These are phyloP conservation scores for Thalassiosira hispida DNA, from an alignment of 352 stramenopile species.

Conservation along the genomic window DNA sequence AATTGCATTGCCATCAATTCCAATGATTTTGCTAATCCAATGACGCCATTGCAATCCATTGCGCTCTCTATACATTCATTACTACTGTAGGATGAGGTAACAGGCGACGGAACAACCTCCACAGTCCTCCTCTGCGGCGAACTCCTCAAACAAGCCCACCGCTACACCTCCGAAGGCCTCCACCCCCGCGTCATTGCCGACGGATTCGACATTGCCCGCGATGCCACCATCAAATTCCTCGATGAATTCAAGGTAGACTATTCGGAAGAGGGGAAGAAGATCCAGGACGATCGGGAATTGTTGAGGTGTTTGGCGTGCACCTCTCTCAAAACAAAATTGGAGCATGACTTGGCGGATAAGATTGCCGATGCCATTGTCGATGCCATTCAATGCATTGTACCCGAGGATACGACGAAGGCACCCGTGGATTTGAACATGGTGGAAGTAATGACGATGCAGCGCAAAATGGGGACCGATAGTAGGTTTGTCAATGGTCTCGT, in stretches of 20 bases:
- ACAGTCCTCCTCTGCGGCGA: slow-evolving; percentile 98
- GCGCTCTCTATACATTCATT: background rate
- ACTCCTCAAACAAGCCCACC: slow-evolving; percentile 97
- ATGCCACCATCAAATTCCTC: slow-evolving; percentile 93
- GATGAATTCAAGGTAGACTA: slow-evolving; percentile 90
- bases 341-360: slow-evolving; percentile 89
- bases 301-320: slow-evolving; percentile 93
- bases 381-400: slow-evolving; percentile 92
- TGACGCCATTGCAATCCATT: background rate
- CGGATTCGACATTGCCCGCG: slow-evolving; percentile 96
- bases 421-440: slow-evolving; percentile 99
- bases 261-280: slow-evolving; percentile 20
- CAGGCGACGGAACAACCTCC: slow-evolving; percentile 97
- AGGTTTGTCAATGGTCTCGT: slow-evolving; percentile 93
- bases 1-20: slow-evolving; percentile 10
- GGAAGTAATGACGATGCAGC: slow-evolving; percentile 99
- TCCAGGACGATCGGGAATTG: slow-evolving; percentile 93
- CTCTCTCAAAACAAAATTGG: slow-evolving; percentile 97
- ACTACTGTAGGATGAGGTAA: slow-evolving; percentile 83
- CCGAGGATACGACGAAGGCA: slow-evolving; percentile 41
- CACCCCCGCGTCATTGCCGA: slow-evolving; percentile 97
- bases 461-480: slow-evolving; percentile 93
- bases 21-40: background rate
- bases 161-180: slow-evolving; percentile 95
- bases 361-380: slow-evolving; percentile 98